Evolutionary conservation across 2,329 filamentous ascomycete species (phyloP), one percentile per base, ranked within the genome.

Genomic region (Beauveria bassiana): DNA sequence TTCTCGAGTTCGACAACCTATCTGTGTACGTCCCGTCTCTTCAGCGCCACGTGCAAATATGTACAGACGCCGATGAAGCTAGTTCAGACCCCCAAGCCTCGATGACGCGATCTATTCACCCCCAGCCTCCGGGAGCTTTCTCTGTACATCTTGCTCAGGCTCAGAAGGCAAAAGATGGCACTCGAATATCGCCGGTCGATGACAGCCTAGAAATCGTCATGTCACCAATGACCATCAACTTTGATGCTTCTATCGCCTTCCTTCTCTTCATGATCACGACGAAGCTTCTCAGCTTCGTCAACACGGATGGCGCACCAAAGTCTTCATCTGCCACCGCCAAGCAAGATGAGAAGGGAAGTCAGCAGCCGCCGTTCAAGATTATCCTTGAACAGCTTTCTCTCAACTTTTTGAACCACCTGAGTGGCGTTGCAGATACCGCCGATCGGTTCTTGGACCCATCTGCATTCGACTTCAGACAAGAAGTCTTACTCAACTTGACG

Each of bases 61-160:
- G 75, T 4, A 54, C 71, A 18, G 63, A 66, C 7, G 65, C 68
- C 1, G 66, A 70, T 0, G 70, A 72, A 28, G 70, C 72, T 0
- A 62, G 68, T 3, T 62, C 68, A 9, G 66, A 70, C 26, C 65
- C 73, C 7, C 67, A 69, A 8, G 68, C 71, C 38, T 70, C 72
- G 16, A 64, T 79, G 43, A 68, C 69, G 0, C 72, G 68, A 43
- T 81, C 79, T 1, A 64, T 75, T 12, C 76, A 77, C n/a, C 78
- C 79, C 0, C 77, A 85, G 66, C 69, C 86, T 3, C 85, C 85
- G 1, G 86, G 85, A 0, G 79, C 85, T 2, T 88, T 88, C 68
- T 88, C 85, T 0, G 73, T 83, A 2, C 72, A 80, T 47, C 68
- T 24, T 12, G 51, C 55, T 4, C 47, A 57, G 12, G 26, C 28